These are phyloP conservation scores for Odontarrhena argentea DNA, from an alignment of 345 rosid species.

Conservation along the genomic window DNA sequence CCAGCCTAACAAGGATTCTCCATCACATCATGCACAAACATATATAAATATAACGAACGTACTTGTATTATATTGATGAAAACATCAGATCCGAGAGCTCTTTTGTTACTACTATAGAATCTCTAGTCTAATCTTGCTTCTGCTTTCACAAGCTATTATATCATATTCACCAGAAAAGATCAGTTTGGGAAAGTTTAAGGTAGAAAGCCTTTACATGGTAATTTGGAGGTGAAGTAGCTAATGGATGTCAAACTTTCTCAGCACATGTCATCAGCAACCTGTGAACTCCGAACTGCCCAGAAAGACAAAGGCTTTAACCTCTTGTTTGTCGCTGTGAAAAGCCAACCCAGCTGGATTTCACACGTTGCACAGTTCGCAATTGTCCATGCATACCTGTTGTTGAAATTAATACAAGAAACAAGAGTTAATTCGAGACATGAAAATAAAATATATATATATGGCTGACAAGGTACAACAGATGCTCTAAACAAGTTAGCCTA, in stretches of 20 bases:
- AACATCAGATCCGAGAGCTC: not conserved
- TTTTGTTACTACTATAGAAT: not conserved
- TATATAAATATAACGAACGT: not conserved
- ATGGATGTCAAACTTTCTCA: not conserved
- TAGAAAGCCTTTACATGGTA: slow-evolving; percentile 1
- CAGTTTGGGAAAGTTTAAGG: slow-evolving; percentile 15
- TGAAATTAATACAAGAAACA: slow-evolving; percentile 15
- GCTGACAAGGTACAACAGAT: not conserved
- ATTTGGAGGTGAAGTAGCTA: not conserved
- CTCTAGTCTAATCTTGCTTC: not conserved
- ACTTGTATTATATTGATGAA: slow-evolving; percentile 20
- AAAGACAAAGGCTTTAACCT: slow-evolving; percentile 78
- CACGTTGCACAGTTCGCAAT: slow-evolving; percentile 55
- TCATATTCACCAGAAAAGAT: slow-evolving; percentile 28
- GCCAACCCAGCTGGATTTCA: slow-evolving; percentile 82
- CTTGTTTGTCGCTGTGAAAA: slow-evolving; percentile 68
- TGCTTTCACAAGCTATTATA: slow-evolving; percentile 30
- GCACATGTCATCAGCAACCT: slow-evolving; percentile 59
- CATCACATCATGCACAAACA: not conserved
- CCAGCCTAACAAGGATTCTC: not conserved
- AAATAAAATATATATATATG: not conserved
- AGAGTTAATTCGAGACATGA: not conserved
- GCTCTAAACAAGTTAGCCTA: slow-evolving; percentile 5
- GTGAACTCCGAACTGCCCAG: slow-evolving; percentile 87
- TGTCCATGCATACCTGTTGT: slow-evolving; percentile 89